Conservation (phyloP, 1,284 basidiomycete species). For the Apiotrichum gamsii region DNA sequence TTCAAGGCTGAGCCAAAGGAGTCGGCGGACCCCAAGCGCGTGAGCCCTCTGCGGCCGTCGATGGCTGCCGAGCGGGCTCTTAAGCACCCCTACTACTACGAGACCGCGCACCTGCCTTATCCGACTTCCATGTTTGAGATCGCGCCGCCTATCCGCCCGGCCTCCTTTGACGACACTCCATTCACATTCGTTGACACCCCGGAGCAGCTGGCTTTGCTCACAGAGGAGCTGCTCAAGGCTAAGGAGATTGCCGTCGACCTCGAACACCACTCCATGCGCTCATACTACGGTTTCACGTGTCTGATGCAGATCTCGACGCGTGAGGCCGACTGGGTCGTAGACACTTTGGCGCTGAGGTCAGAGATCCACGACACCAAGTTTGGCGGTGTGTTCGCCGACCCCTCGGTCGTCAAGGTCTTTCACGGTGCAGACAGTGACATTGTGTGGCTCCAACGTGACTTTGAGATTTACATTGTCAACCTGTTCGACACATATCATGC, state of each 20-base stretch:
- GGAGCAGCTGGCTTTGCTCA: slow-evolving; percentile 57
- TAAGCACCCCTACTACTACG: slow-evolving; percentile 73
- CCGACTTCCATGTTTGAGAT: slow-evolving; percentile 62
- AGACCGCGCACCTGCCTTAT: slow-evolving; percentile 65
- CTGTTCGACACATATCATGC: slow-evolving; percentile 97
- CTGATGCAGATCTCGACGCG: slow-evolving; percentile 89
- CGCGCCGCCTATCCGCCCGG: slow-evolving; percentile 50
- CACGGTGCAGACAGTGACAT: slow-evolving; percentile 95
- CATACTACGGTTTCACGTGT: slow-evolving; percentile 81
- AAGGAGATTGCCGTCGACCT: slow-evolving; percentile 87
- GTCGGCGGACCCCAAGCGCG: neutral
- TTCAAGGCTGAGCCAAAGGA: neutral
- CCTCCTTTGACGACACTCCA: slow-evolving; percentile 61
- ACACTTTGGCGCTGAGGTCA: slow-evolving; percentile 69
- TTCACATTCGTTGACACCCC: slow-evolving; percentile 68
- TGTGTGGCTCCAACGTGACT: slow-evolving; percentile 92
- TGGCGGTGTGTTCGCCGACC: slow-evolving; percentile 69
- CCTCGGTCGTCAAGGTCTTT: slow-evolving; percentile 79
- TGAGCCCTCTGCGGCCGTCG: no score
- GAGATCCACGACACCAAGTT: slow-evolving; percentile 55
- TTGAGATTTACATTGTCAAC: slow-evolving; percentile 87
- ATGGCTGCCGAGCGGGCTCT: neutral
- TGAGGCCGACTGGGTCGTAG: slow-evolving; percentile 79
- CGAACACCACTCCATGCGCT: slow-evolving; percentile 83
- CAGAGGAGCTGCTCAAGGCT: slow-evolving; percentile 59